phyloP scores from a whole-genome alignment of 2,329 filamentous ascomycete species.

The Colletotrichum neosansevieriae region DNA sequence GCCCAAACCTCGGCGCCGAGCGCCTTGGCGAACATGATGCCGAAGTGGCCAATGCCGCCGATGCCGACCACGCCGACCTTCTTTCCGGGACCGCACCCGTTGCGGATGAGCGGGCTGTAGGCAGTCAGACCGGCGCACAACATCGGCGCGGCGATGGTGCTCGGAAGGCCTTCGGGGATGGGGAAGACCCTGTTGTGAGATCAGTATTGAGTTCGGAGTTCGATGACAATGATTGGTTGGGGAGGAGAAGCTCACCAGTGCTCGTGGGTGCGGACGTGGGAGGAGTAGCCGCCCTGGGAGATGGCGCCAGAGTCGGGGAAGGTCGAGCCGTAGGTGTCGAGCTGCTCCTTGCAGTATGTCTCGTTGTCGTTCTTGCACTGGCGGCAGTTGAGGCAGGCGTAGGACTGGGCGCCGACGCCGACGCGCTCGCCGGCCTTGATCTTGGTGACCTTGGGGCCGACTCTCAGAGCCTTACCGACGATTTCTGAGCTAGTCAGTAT shows the following conservation, averaged over 20 bases:
- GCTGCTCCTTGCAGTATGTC: conserved; percentile 73
- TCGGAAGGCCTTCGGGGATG: conserved; percentile 79
- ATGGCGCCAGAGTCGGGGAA: conserved; percentile 73
- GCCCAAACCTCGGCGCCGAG: conserved; percentile 72
- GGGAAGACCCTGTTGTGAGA: conserved; percentile 66
- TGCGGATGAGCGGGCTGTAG: conserved; percentile 81
- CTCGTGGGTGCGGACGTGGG: conserved; percentile 79
- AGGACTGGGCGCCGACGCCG: conserved; percentile 76
- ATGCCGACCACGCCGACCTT: conserved; percentile 82
- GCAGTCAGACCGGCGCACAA: conserved; percentile 87
- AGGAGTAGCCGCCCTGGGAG: conserved; percentile 71
- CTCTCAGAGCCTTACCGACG: conserved; percentile 74
- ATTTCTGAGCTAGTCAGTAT: conserved; percentile 63
- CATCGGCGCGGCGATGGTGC: conserved; percentile 78
- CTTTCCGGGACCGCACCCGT: conserved; percentile 81
- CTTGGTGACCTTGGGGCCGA: conserved; percentile 73
- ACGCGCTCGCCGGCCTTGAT: conserved; percentile 73
- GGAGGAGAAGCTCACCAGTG: conserved; percentile 64
- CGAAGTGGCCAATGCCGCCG: conserved; percentile 79
- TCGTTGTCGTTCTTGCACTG: conserved; percentile 76
- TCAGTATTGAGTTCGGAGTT: neutral
- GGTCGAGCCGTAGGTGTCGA: conserved; percentile 70
- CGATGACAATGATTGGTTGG: neutral
- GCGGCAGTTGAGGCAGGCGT: conserved; percentile 73
- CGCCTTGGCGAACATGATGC: conserved; percentile 76